Conservation (phyloP, 345 rosid species). For the Eucalyptus sp. region DNA sequence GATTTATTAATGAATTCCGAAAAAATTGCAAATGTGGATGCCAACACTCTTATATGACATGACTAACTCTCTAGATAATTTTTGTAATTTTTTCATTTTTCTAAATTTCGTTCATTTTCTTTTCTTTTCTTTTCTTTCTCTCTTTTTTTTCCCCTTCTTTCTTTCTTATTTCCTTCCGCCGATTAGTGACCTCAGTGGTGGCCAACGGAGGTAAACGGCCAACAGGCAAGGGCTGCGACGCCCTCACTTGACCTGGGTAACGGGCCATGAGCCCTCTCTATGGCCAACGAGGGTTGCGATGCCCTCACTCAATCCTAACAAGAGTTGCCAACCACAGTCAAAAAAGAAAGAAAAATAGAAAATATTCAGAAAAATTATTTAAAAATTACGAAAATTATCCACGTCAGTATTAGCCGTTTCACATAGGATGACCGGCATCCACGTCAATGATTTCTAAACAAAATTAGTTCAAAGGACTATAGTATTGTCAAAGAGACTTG, state of each 20-base stretch:
- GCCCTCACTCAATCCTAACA: neutral
- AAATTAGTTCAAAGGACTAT: too few relatives aligned
- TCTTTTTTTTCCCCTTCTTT: neutral
- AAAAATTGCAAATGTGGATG: neutral
- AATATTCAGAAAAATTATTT: too few relatives aligned
- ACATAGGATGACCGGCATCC: fast-evolving
- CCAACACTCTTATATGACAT: fast-evolving
- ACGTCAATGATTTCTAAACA: fast-evolving
- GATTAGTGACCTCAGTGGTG: fast-evolving
- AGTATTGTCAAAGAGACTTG: too few relatives aligned
- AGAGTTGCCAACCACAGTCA: neutral
- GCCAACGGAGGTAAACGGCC: fast-evolving
- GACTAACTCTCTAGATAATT: fast-evolving
- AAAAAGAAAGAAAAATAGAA: too few relatives aligned
- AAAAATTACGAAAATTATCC: too few relatives aligned
- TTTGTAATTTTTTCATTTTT: neutral
- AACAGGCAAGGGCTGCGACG: fast-evolving
- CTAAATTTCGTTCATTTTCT: fast-evolving
- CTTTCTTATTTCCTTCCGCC: neutral
- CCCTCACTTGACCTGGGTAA: neutral
- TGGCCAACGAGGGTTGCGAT: fast-evolving
- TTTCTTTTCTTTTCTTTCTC: fast-evolving
- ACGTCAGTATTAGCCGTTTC: fast-evolving
- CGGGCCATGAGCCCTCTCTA: neutral
- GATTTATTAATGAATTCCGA: fast-evolving